Evolutionary conservation across 495 filamentous ascomycete genomes (phyloP).

Genomic region (Choiromyces venosus): DNA sequence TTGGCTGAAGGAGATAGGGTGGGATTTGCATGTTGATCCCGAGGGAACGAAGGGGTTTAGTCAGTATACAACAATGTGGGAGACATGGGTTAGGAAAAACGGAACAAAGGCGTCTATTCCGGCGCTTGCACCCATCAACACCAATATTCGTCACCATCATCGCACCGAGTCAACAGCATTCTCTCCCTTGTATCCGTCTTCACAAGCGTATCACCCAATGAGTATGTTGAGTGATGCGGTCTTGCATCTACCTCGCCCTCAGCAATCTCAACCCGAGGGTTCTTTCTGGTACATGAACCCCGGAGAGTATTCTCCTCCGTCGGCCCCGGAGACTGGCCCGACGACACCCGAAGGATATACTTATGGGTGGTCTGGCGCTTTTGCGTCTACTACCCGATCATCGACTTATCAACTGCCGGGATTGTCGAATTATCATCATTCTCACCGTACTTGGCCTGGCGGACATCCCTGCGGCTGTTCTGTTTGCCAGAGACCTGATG

Average conservation of each 20-base stretch:
- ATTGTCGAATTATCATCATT: conserved; percentile 47
- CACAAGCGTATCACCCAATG: neutral
- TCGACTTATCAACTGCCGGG: conserved; percentile 45
- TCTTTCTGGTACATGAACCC: neutral
- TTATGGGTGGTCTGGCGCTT: conserved; percentile 42
- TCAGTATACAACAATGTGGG: conserved; percentile 79
- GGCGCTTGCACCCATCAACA: conserved; percentile 64
- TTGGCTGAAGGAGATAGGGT: conserved; percentile 80
- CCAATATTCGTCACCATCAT: conserved; percentile 50
- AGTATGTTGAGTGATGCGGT: neutral
- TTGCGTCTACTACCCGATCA: conserved; percentile 44
- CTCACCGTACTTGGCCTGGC: conserved; percentile 56
- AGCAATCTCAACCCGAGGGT: neutral
- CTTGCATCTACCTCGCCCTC: neutral
- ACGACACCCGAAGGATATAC: conserved; percentile 56
- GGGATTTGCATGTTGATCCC: conserved; percentile 83
- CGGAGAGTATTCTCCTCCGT: conserved; percentile 60
- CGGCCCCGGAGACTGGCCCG: conserved; percentile 62
- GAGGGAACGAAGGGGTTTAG: conserved; percentile 74
- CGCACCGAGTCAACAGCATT: conserved; percentile 21
- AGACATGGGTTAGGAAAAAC: conserved; percentile 65
- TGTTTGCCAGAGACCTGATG: conserved; percentile 59
- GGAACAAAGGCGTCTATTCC: conserved; percentile 53
- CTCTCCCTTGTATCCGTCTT: neutral
- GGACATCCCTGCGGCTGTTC: conserved; percentile 64